Conservation (phyloP, 2,329 filamentous ascomycete genomes). For the Aspergillus unguis region DNA sequence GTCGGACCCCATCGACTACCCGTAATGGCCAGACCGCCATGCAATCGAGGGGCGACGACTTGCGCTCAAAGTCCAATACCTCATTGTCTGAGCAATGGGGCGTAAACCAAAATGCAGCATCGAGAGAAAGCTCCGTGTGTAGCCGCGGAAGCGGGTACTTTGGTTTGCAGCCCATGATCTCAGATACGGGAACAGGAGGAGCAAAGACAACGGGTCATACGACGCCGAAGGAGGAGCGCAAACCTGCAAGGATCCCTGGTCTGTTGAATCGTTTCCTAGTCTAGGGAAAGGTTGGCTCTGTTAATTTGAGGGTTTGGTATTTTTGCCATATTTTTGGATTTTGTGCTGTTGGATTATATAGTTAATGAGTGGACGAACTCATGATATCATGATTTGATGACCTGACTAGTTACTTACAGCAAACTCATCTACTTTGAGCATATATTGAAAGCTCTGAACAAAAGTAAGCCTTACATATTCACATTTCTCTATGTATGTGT, state of each 20-base stretch:
- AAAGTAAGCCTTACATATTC: background rate
- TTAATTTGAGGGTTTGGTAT: no score
- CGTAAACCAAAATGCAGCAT: background rate
- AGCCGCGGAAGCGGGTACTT: constrained; percentile 2
- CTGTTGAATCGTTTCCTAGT: background rate
- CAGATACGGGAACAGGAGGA: background rate
- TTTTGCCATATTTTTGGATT: no score
- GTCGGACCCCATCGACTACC: background rate
- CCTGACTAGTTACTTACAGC: background rate
- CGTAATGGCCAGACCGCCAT: background rate
- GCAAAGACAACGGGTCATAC: constrained; percentile 8
- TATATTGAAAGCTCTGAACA: background rate
- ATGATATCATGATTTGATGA: background rate
- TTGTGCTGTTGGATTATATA: no score
- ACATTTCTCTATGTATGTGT: constrained; percentile 2
- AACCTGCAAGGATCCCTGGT: background rate
- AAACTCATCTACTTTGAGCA: no score
- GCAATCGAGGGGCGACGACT: background rate
- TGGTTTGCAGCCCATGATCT: background rate
- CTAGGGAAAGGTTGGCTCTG: background rate
- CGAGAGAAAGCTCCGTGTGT: background rate
- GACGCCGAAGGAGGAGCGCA: constrained; percentile 9
- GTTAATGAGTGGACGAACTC: no score
- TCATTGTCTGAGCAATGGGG: constrained; percentile 4
- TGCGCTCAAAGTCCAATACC: constrained; percentile 5